Conservation (phyloP, 306 rosid genomes). For the Inga laurina region DNA sequence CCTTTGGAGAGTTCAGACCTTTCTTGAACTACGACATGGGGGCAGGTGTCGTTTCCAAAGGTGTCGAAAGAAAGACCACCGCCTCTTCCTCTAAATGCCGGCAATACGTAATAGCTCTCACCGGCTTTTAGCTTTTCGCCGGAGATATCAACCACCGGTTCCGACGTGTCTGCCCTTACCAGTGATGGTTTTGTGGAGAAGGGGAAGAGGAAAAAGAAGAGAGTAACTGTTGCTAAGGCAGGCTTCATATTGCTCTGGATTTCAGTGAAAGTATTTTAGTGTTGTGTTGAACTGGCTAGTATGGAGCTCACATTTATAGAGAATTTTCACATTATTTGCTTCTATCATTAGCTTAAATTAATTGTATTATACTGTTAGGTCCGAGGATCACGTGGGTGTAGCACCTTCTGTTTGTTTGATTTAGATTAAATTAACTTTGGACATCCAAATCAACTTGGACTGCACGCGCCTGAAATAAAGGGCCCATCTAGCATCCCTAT, state of each 20-base stretch:
- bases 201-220: neutral
- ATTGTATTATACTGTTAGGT: neutral
- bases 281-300: neutral
- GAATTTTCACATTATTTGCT: neutral
- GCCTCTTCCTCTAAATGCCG: neutral
- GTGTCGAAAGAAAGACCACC: neutral
- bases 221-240: neutral
- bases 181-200: neutral
- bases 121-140: neutral
- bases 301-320: neutral
- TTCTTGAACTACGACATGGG: neutral
- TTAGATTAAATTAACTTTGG: neutral
- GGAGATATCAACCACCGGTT: neutral
- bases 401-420: neutral
- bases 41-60: neutral
- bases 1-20: neutral
- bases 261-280: neutral
- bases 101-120: neutral
- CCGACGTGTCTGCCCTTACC: neutral
- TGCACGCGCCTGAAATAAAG: no score
- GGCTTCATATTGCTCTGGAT: neutral
- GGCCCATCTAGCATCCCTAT: no score
- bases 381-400: neutral
- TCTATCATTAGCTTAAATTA: no score
- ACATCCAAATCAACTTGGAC: no score